These are phyloP conservation scores for Alliaria petiolata DNA, from an alignment of 345 rosid species.

Conservation along the genomic window DNA sequence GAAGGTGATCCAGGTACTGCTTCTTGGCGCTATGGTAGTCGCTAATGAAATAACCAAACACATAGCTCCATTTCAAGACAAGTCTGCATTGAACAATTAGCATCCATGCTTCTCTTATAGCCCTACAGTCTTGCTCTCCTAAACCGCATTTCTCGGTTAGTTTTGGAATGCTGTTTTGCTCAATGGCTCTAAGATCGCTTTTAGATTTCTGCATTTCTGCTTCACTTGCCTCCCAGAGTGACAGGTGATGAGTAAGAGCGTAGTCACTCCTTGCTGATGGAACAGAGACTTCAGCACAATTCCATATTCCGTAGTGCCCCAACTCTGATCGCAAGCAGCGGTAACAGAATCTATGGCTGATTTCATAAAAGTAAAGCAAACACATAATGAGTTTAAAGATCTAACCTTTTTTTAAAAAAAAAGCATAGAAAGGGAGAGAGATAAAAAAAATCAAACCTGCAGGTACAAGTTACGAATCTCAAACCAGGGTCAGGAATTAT, in stretches of 20 bases:
- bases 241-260: neutral
- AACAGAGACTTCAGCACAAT: neutral
- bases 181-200: neutral
- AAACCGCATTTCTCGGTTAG: neutral
- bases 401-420: neutral
- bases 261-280: neutral
- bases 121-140: neutral
- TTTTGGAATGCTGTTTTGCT: neutral
- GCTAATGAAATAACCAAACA: neutral
- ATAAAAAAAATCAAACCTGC: constrained; percentile 14
- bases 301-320: neutral
- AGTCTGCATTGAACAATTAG: neutral
- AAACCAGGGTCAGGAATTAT: neutral
- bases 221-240: neutral
- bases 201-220: neutral
- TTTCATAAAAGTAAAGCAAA: neutral
- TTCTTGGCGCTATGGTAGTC: constrained; percentile 3
- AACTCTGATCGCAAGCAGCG: neutral
- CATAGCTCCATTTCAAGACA: constrained; percentile 18
- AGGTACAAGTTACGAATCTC: neutral
- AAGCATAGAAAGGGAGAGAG: neutral
- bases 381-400: neutral
- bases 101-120: neutral
- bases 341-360: constrained; percentile 9
- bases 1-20: neutral